Percentiles rank a stretch among this genome's conserved stretches.
These are phyloP conservation scores for Chlamydomonas sphaeroides DNA, from an alignment of 139 green algal species.

Conservation along the genomic window DNA sequence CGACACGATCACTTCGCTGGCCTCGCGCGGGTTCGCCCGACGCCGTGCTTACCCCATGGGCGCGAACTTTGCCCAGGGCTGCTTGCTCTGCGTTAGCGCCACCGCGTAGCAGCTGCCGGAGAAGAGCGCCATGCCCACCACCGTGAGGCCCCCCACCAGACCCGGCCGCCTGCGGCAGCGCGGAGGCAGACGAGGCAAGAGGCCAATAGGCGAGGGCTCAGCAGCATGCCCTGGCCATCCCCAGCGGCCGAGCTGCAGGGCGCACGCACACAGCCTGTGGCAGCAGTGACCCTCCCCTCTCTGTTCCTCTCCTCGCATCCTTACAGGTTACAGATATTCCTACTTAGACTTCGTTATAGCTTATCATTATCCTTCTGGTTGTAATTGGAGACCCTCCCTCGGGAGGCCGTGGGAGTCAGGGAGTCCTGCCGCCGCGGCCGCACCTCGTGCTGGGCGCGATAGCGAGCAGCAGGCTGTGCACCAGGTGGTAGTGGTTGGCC, in stretches of 20 bases:
- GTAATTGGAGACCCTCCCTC: not conserved
- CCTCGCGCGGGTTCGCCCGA: not conserved
- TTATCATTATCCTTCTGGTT: too few relatives aligned
- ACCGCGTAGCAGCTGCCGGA: conserved; percentile 34
- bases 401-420: not conserved
- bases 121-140: conserved; percentile 25
- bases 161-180: conserved; percentile 15
- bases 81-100: conserved; percentile 17
- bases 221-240: not conserved
- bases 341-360: too few relatives aligned
- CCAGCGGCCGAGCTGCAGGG: not conserved
- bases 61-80: conserved; percentile 17
- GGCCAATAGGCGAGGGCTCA: not conserved
- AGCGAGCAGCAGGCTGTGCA: conserved; percentile 31
- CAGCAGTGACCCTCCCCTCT: not conserved
- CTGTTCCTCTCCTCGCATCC: not conserved
- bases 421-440: not conserved
- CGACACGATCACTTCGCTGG: not conserved
- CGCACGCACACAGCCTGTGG: not conserved
- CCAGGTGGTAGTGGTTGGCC: conserved; percentile 36
- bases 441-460: conserved; percentile 29
- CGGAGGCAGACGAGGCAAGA: too few relatives aligned
- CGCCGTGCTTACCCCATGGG: not conserved
- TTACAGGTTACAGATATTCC: too few relatives aligned
- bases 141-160: conserved; percentile 28